Base-by-base conservation (phyloP, 805 yeast species). In the Saturnispora zaruensis region DNA sequence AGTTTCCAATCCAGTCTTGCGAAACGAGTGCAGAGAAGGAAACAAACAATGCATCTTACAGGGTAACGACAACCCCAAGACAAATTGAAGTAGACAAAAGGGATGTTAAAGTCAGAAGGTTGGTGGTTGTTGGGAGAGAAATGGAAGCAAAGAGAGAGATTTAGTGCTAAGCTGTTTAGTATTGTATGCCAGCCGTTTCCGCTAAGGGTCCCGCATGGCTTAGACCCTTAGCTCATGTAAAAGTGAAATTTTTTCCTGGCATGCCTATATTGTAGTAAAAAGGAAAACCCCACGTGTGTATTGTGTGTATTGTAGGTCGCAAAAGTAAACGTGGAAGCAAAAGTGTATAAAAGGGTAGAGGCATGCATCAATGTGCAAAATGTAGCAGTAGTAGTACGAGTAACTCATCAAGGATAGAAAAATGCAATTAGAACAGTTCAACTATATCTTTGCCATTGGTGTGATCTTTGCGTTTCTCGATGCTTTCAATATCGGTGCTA, bases 401-500 rank as follows among this genome's bases (percentile, higher is more conserved):
- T 11, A 28, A 28, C 14, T 4, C 9, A 28, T 11, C 38, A 34
- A 34, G 7, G 5, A 6, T 14, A 34, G n/a, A 24, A 20, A 5
- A 26, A 45, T 45, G 48, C 32, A 23, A 11, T 30, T 75, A 53
- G 76, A 72, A 51, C 78, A 81, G 58, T 84, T 79, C 59, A 86
- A 82, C 65, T 83, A 82, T 60, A 71, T 84, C 61, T 79, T 84
- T 61, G 90, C 87, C 16, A 73, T 82, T 53, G 78, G 78, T 41
- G 73, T 82, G 74, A 65, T 83, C 53, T 82, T 83, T 66, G 89
- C 87, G 52, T 81, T 81, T 70, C 69, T 84, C 57, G 89, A 84
- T 66, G 90, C 89, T 4, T 84, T 79, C 75, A 83, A 82, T 63
- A 83, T 82, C 57, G 90, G 90, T 46, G 91, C 90, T 28, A 84